These are phyloP conservation scores for Pyrus bretschneideri DNA, from an alignment of 306 rosid genomes.

Conservation along the genomic window DNA sequence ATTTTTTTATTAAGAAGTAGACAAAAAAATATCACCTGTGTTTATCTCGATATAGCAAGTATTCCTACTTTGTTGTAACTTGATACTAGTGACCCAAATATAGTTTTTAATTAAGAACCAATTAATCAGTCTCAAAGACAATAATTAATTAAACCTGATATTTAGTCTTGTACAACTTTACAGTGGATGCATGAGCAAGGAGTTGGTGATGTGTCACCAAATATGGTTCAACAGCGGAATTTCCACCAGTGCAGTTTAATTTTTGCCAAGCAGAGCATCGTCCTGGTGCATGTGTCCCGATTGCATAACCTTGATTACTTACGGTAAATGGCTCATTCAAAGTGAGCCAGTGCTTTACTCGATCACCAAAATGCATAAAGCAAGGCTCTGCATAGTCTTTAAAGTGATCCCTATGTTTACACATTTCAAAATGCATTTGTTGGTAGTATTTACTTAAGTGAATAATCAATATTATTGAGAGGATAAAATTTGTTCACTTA, in stretches of 20 bases:
- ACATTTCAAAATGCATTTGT: background rate
- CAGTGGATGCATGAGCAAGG: slow-evolving; percentile 62
- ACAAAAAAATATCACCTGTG: background rate
- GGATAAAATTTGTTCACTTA: slow-evolving; percentile 15
- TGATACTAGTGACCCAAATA: background rate
- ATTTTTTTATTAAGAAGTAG: background rate
- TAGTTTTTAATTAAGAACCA: background rate
- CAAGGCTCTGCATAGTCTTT: slow-evolving; percentile 39
- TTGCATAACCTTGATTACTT: slow-evolving; percentile 22
- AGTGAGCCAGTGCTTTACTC: slow-evolving; percentile 62
- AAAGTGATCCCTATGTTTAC: slow-evolving; percentile 27
- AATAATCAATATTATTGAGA: background rate
- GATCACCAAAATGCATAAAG: slow-evolving; percentile 46
- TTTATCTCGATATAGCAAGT: background rate
- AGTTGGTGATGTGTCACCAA: slow-evolving; percentile 42
- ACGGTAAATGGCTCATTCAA: slow-evolving; percentile 42
- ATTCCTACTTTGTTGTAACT: background rate
- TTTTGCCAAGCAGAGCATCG: slow-evolving; percentile 41
- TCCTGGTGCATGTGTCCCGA: slow-evolving; percentile 17
- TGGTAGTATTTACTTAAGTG: background rate
- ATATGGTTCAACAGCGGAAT: slow-evolving; percentile 57
- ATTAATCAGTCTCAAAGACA: background rate
- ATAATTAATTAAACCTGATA: slow-evolving; percentile 17
- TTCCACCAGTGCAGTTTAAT: slow-evolving; percentile 32
- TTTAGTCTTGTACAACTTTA: slow-evolving; percentile 30